These are phyloP conservation scores for Pisolithus orientalis DNA, from an alignment of 768 basidiomycete genomes.

Conservation along the genomic window DNA sequence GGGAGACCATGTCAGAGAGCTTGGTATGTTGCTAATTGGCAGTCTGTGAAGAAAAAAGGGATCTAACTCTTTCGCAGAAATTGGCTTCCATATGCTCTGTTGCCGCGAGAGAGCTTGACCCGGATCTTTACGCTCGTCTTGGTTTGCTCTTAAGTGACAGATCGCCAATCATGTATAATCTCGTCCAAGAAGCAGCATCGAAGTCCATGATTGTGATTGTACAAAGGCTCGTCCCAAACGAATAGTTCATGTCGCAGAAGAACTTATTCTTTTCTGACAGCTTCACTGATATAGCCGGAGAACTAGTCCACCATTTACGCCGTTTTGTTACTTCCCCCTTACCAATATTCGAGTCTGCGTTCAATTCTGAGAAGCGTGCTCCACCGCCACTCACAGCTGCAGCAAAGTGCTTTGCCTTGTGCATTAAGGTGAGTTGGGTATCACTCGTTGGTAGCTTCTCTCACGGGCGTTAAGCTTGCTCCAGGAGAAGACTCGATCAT, in stretches of 20 bases:
- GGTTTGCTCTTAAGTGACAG: constrained; percentile 73
- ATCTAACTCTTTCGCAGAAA: constrained; percentile 48
- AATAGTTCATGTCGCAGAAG: not conserved
- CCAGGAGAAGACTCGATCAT: constrained; percentile 85
- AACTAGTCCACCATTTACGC: constrained; percentile 73
- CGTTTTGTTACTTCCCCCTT: constrained; percentile 85
- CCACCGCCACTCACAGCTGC: constrained; percentile 79
- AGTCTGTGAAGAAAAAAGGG: not conserved
- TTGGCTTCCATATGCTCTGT: constrained; percentile 76
- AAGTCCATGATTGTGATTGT: constrained; percentile 82
- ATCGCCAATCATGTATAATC: constrained; percentile 73
- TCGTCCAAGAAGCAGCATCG: constrained; percentile 86
- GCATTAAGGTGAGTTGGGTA: constrained; percentile 59
- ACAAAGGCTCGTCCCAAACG: constrained; percentile 50
- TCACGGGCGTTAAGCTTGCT: constrained; percentile 47
- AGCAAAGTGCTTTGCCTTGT: constrained; percentile 84
- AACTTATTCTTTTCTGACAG: constrained; percentile 31
- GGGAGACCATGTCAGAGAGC: constrained; percentile 90
- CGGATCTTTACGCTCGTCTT: constrained; percentile 61
- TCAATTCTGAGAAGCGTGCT: constrained; percentile 63
- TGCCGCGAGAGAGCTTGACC: constrained; percentile 61
- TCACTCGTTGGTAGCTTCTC: not conserved
- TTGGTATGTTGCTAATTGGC: constrained; percentile 43
- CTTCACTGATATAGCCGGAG: constrained; percentile 72
- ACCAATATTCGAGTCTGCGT: constrained; percentile 83